These are phyloP conservation scores for Primulina huaijiensis DNA, from an alignment of 257 asterid genomes.

Conservation along the genomic window DNA sequence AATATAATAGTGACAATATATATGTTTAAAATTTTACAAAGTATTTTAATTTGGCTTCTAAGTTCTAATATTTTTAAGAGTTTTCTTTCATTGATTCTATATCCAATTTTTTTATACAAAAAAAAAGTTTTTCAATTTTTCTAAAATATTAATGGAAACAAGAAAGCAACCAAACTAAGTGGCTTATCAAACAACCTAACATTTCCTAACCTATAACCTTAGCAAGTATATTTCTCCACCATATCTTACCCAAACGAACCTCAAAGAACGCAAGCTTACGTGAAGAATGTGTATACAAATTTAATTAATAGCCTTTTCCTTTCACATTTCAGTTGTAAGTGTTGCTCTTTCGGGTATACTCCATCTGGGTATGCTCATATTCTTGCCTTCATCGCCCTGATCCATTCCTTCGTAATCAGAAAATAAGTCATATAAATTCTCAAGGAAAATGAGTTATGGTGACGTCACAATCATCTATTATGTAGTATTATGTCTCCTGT, in stretches of 20 bases:
- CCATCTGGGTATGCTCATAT: too few relatives aligned
- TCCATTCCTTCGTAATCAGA: too few relatives aligned
- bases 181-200: conserved; percentile 40
- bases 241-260: conserved; percentile 28
- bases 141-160: conserved; percentile 14
- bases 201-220: conserved; percentile 32
- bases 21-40: too few relatives aligned
- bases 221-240: conserved; percentile 13
- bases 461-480: conserved; percentile 37
- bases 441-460: conserved; percentile 31
- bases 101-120: too few relatives aligned
- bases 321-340: conserved; percentile 1
- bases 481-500: conserved; percentile 35
- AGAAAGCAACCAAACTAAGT: conserved; percentile 25
- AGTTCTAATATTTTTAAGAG: too few relatives aligned
- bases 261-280: conserved; percentile 28
- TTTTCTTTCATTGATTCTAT: too few relatives aligned
- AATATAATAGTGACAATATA: too few relatives aligned
- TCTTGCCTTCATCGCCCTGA: too few relatives aligned
- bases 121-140: too few relatives aligned
- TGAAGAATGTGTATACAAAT: neutral
- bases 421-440: too few relatives aligned
- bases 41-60: too few relatives aligned
- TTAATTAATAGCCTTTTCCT: conserved; percentile 4
- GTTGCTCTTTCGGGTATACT: neutral